Evolutionary conservation across 2,329 filamentous ascomycete genomes (phyloP), one percentile per base, ranked within the genome.

Genomic region (Trichoderma sp.): DNA sequence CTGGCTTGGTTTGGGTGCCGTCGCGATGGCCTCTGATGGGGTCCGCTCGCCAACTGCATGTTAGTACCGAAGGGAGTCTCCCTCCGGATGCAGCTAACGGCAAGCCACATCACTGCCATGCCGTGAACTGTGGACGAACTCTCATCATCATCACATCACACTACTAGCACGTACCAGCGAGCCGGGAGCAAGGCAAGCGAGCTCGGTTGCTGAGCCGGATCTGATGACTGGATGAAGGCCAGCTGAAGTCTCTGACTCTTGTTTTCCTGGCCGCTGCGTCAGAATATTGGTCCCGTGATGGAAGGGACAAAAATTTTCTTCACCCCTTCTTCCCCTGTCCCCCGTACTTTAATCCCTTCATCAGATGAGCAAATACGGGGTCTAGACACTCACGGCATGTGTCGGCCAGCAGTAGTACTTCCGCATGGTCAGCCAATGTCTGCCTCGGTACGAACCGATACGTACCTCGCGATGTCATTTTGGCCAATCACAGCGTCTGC

Each of bases 361-460:
- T 65, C 61, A 65, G 61, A 65, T 65, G 61, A 65, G 61, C 50
- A 65, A 56, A 65, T 65, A 65, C 61, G 61, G 61, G 61, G 61
- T 45, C 48, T 42, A 42, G 35, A 64, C 53, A 57, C 37, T 45
- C 52, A 52, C 61, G 35, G 61, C 61, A 57, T 56, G 61, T 48
- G 37, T 56, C 50, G 52, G 61, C 52, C 52, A 56, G 37, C 13
- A 59, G 22, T n/a, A 29, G 56, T 29, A 45, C 37, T 45, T 29
- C 22, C 35, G 37, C 10, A 6, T 27, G 5, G 37, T 5, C 27
- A 48, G 50, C 35, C 50, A 65, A 48, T 34, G 61, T 42, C 52
- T 65, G 27, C 9, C n/a, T 48, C 37, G 52, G 37, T 57, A 56
- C 52, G 27, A 45, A 45, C 52, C 29, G 52, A 45, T 48, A 45